These are phyloP conservation scores for Boletus reticulatus DNA, from an alignment of 768 basidiomycete species.

Conservation along the genomic window DNA sequence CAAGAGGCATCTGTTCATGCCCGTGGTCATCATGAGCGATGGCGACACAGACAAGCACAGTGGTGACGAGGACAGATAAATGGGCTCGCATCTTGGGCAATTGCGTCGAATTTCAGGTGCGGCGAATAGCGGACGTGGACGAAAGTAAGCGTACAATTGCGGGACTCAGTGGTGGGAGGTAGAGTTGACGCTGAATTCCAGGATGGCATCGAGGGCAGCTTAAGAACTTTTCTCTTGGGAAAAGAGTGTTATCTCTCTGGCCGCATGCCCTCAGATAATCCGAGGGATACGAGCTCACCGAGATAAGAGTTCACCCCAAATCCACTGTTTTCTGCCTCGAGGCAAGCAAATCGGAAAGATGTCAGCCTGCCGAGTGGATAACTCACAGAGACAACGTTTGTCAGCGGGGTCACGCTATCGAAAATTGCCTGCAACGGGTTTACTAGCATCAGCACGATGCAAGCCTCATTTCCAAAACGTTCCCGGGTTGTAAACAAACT, in stretches of 20 bases:
- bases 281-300: slow-evolving; percentile 13
- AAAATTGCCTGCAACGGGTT: not conserved
- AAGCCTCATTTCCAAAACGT: slow-evolving; percentile 22
- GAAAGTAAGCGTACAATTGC: not conserved
- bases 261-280: slow-evolving; percentile 18
- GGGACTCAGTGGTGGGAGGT: not conserved
- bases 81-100: slow-evolving; percentile 23
- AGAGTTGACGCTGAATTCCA: not conserved
- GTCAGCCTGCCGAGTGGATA: slow-evolving; percentile 2
- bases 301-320: slow-evolving; percentile 12
- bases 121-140: not conserved
- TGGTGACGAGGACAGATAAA: slow-evolving; percentile 22
- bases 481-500: slow-evolving; percentile 4
- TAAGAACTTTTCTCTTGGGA: slow-evolving; percentile 29
- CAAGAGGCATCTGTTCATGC: slow-evolving; percentile 61
- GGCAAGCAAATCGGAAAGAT: slow-evolving; percentile 26
- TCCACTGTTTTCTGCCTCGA: slow-evolving; percentile 47
- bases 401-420: slow-evolving; percentile 8
- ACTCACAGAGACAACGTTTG: slow-evolving; percentile 6
- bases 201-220: not conserved
- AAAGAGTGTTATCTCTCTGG: slow-evolving; percentile 13
- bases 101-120: not conserved
- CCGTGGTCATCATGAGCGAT: slow-evolving; percentile 40
- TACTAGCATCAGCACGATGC: slow-evolving; percentile 27
- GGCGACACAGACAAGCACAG: slow-evolving; percentile 26